Conservation (phyloP, 176 grass and related monocot genomes). For the Ananas comosus region DNA sequence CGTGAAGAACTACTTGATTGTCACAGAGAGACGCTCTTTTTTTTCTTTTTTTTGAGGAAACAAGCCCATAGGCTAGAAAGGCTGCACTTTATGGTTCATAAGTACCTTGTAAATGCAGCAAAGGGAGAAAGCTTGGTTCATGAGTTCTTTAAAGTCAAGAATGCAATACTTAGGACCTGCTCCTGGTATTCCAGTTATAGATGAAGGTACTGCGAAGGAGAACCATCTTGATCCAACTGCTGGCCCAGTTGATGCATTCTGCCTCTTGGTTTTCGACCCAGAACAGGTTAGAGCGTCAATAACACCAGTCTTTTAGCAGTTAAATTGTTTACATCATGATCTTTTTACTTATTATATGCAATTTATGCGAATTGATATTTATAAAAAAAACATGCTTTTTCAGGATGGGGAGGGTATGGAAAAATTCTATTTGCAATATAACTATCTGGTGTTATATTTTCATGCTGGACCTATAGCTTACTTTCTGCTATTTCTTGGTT, state of each 20-base stretch:
- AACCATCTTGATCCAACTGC: conserved; percentile 42
- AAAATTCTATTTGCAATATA: background rate
- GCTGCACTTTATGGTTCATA: conserved; percentile 8
- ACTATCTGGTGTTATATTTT: background rate
- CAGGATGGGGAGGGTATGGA: background rate
- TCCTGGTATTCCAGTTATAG: conserved; percentile 50
- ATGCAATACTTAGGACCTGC: conserved; percentile 67
- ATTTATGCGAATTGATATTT: too few relatives aligned
- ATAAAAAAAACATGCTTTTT: too few relatives aligned
- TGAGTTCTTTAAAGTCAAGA: conserved; percentile 65
- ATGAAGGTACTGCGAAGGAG: conserved; percentile 37
- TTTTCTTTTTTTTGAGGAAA: background rate
- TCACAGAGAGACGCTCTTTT: background rate
- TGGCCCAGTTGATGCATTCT: conserved; percentile 63
- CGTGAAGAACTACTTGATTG: too few relatives aligned
- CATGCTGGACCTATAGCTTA: background rate
- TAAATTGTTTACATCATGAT: too few relatives aligned
- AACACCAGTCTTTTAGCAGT: background rate
- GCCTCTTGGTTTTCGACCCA: conserved; percentile 72
- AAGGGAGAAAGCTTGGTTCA: conserved; percentile 76
- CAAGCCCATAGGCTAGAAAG: background rate
- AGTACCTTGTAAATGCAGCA: conserved; percentile 32
- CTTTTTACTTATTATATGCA: too few relatives aligned
- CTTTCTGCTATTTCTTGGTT: conserved; percentile 5
- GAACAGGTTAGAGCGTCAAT: conserved; percentile 45